Evolutionary conservation across 1,284 basidiomycete genomes (phyloP).

Genomic region (Malassezia caprae): DNA sequence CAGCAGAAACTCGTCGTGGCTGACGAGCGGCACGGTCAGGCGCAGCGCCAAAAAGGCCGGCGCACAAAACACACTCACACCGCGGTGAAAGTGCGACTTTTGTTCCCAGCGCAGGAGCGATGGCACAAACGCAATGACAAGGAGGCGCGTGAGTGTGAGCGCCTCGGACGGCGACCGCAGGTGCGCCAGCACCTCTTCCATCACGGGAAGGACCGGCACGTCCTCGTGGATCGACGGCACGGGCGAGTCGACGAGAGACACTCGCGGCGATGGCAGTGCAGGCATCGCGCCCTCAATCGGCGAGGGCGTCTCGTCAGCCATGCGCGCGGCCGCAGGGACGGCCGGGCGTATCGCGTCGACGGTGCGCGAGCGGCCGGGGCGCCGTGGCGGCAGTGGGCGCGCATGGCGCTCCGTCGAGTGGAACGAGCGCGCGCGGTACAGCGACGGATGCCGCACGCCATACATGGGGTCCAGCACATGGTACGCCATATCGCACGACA

Average conservation of each 20-base stretch:
- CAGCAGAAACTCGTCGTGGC: constrained; percentile 4
- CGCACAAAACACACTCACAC: constrained; percentile 68
- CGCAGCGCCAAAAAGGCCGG: constrained; percentile 79
- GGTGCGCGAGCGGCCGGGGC: background rate
- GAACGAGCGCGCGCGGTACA: background rate
- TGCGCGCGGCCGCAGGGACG: background rate
- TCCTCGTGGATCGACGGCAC: background rate
- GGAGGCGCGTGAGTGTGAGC: background rate
- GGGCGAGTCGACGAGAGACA: too few relatives aligned
- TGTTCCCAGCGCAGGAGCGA: constrained; percentile 65
- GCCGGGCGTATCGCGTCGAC: background rate
- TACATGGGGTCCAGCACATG: background rate
- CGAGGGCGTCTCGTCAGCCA: background rate
- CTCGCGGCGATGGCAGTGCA: too few relatives aligned
- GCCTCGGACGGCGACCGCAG: background rate
- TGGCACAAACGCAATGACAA: constrained; percentile 60
- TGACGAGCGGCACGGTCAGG: constrained; percentile 57
- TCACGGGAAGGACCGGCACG: background rate
- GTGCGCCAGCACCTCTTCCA: background rate
- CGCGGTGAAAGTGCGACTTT: constrained; percentile 64
- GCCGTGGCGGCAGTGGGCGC: background rate
- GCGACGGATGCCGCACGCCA: background rate
- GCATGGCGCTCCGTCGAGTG: background rate
- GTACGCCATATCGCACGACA: background rate
- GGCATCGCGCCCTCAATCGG: too few relatives aligned